Conservation (phyloP, 257 asterid species). For the Phtheirospermum japonicum region DNA sequence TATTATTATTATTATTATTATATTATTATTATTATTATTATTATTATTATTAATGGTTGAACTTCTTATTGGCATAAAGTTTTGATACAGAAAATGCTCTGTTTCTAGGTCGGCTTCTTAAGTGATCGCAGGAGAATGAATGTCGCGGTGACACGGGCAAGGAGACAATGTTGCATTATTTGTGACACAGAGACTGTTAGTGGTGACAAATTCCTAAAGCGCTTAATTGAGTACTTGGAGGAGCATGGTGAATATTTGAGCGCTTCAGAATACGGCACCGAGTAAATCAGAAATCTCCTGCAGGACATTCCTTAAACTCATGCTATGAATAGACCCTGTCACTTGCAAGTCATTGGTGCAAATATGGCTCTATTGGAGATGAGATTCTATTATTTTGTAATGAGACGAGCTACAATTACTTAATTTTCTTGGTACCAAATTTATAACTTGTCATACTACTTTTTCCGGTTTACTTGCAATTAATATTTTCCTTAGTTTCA, state of each 20-base stretch:
- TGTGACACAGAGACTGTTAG: slow-evolving; percentile 95
- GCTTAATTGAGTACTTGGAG: slow-evolving; percentile 81
- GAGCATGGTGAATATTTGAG: slow-evolving; percentile 92
- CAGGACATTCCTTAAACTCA: not conserved
- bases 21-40: too few relatives aligned
- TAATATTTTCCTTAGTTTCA: not conserved
- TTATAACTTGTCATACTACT: not conserved
- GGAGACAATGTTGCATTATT: slow-evolving; percentile 88
- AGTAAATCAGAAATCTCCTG: slow-evolving; percentile 12
- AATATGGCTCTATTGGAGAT: not conserved
- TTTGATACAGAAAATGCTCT: slow-evolving; percentile 4
- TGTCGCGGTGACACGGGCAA: slow-evolving; percentile 96
- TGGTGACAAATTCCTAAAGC: slow-evolving; percentile 82
- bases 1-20: slow-evolving; percentile 14
- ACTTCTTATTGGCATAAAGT: too few relatives aligned
- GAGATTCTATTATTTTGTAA: not conserved
- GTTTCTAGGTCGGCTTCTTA: slow-evolving; percentile 82
- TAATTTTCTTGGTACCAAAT: not conserved
- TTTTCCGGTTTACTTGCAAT: not conserved
- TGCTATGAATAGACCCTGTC: slow-evolving; percentile 2
- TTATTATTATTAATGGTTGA: not conserved
- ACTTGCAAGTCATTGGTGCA: not conserved
- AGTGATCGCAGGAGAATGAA: slow-evolving; percentile 94
- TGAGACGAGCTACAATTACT: too few relatives aligned
- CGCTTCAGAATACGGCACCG: slow-evolving; percentile 68